These are phyloP conservation scores for Cladochytrium replicatum DNA, from an alignment of 192 early-diverging fungal genomes.

Conservation along the genomic window DNA sequence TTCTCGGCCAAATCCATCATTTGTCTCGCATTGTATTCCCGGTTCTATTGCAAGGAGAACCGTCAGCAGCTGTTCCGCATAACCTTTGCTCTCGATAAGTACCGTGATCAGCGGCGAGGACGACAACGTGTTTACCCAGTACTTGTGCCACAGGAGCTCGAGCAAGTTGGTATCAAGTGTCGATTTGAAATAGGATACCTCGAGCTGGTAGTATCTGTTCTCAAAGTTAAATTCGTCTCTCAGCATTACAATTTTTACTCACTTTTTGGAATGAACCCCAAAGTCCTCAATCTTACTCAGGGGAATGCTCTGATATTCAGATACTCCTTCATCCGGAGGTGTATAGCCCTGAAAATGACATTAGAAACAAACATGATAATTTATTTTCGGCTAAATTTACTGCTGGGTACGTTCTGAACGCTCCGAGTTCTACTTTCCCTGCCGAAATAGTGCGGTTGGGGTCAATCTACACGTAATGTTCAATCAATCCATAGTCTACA, in stretches of 20 bases:
- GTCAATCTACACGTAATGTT: slow-evolving; percentile 49
- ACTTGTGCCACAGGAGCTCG: slow-evolving; percentile 79
- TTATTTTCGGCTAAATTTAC: slow-evolving; percentile 25
- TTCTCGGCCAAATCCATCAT: slow-evolving; percentile 75
- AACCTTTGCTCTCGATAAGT: too few relatives aligned
- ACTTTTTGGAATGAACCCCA: slow-evolving; percentile 71
- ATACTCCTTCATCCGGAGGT: slow-evolving; percentile 59
- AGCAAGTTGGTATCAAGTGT: slow-evolving; percentile 65
- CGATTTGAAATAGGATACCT: slow-evolving; percentile 80
- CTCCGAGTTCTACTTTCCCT: slow-evolving; percentile 81
- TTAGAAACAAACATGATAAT: too few relatives aligned
- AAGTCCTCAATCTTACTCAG: slow-evolving; percentile 83
- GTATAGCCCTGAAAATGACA: too few relatives aligned
- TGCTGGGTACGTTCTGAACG: slow-evolving; percentile 80
- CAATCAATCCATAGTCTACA: not conserved
- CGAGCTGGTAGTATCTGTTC: slow-evolving; percentile 72
- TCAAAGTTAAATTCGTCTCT: too few relatives aligned
- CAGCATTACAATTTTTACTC: too few relatives aligned
- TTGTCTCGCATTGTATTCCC: slow-evolving; percentile 68
- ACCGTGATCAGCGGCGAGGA: slow-evolving; percentile 70
- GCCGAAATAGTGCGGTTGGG: slow-evolving; percentile 83
- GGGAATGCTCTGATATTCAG: slow-evolving; percentile 72
- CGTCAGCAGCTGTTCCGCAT: too few relatives aligned
- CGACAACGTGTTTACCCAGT: slow-evolving; percentile 80
- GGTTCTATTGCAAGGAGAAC: too few relatives aligned